A percentile compares a stretch with the other conserved stretches of the same genome.
These are phyloP conservation scores for Vinca minor DNA, from an alignment of 257 asterid genomes.

Conservation along the genomic window DNA sequence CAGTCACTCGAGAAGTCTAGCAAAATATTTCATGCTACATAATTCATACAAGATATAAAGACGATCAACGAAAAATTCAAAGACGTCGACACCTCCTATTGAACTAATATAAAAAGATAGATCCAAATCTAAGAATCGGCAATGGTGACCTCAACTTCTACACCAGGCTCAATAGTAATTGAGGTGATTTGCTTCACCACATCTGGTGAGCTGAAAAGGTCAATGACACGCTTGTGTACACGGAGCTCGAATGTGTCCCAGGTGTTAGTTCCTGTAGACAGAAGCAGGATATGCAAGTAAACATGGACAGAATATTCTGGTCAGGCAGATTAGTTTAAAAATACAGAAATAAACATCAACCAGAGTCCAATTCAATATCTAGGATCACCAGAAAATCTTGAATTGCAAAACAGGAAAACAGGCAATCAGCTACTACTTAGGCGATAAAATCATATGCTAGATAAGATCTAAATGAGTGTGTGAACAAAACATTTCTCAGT, in stretches of 20 bases:
- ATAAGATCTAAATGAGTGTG: background rate
- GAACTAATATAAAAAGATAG: background rate
- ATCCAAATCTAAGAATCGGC: slow-evolving; percentile 27
- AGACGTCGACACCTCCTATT: background rate
- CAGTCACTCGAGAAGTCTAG: background rate
- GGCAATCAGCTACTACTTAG: background rate
- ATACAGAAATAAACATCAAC: no score
- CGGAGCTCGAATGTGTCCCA: slow-evolving; percentile 48
- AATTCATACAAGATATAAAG: background rate
- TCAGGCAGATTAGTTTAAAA: no score
- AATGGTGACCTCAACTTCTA: slow-evolving; percentile 47
- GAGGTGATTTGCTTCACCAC: slow-evolving; percentile 44
- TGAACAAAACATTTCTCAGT: background rate
- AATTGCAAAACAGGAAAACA: background rate
- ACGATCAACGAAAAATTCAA: background rate
- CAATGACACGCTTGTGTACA: slow-evolving; percentile 50
- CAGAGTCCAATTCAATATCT: no score
- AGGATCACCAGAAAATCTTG: background rate
- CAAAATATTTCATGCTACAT: background rate
- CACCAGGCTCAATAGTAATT: slow-evolving; percentile 48
- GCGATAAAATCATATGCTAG: background rate
- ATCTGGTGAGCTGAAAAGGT: slow-evolving; percentile 44
- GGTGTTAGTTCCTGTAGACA: slow-evolving; percentile 34
- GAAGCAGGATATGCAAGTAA: background rate
- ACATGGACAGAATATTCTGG: no score